Evolutionary conservation across 345 rosid species (phyloP).

Genomic region (Anastatica hierochuntica): DNA sequence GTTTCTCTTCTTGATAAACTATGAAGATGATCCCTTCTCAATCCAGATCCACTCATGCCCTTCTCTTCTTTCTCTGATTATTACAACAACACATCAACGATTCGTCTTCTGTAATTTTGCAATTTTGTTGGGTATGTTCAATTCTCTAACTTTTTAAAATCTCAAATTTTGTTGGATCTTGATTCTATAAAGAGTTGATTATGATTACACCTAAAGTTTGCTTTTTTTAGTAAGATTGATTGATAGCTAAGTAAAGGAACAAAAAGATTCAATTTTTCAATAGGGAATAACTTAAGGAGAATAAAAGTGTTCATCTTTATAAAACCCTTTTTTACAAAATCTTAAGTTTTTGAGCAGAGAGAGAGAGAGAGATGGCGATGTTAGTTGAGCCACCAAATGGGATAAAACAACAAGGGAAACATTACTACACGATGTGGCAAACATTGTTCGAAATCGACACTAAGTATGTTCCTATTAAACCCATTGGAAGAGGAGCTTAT

Average conservation of each 20-base stretch:
- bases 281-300: slow-evolving; percentile 10
- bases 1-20: slow-evolving; percentile 14
- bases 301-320: slow-evolving; percentile 10
- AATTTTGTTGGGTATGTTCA: slow-evolving; percentile 9
- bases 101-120: slow-evolving; percentile 1
- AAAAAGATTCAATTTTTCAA: slow-evolving; percentile 4
- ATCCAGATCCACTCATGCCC: slow-evolving; percentile 24
- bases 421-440: slow-evolving; percentile 73
- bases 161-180: background rate
- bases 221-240: slow-evolving; percentile 23
- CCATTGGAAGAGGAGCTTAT: slow-evolving; percentile 79
- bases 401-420: slow-evolving; percentile 50
- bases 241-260: slow-evolving; percentile 28
- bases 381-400: slow-evolving; percentile 87
- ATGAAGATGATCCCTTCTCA: slow-evolving; percentile 24
- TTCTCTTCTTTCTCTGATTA: slow-evolving; percentile 21
- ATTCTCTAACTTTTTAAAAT: background rate
- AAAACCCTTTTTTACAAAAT: slow-evolving; percentile 6
- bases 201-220: slow-evolving; percentile 18
- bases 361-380: slow-evolving; percentile 55
- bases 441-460: slow-evolving; percentile 79
- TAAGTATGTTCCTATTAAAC: slow-evolving; percentile 79
- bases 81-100: background rate
- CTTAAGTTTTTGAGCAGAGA: too few relatives aligned
- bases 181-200: background rate